Percentiles rank a stretch among this genome's conserved stretches.
Evolutionary conservation across 148 eudicot genomes (phyloP).

Genomic region (Camellia granthamiana): DNA sequence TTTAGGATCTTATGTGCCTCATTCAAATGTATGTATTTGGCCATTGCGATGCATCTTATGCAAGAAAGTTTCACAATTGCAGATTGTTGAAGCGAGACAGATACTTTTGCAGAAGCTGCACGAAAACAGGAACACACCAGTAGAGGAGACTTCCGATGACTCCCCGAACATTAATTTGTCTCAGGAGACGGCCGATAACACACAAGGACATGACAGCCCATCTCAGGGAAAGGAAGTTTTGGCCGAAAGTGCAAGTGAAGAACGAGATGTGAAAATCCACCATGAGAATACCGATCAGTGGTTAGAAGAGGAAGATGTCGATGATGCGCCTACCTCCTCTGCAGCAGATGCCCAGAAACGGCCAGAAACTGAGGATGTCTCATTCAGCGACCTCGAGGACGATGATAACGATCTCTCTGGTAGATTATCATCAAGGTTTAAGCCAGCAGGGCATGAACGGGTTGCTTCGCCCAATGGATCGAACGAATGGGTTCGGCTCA

Average conservation of each 20-base stretch:
- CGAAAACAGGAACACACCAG: slow-evolving; percentile 31
- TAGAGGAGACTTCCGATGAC: slow-evolving; percentile 29
- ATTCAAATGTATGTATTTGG: too few relatives aligned
- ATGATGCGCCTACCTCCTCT: slow-evolving; percentile 8
- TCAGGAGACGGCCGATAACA: slow-evolving; percentile 8
- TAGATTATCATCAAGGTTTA: slow-evolving; percentile 26
- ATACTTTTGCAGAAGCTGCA: slow-evolving; percentile 42
- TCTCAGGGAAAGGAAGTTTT: slow-evolving; percentile 10
- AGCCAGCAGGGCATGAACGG: slow-evolving; percentile 19
- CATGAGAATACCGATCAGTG: slow-evolving; percentile 7
- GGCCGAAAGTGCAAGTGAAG: slow-evolving; percentile 11
- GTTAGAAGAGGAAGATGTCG: slow-evolving; percentile 20
- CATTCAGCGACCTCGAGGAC: slow-evolving; percentile 73
- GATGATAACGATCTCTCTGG: slow-evolving; percentile 41
- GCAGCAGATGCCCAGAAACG: slow-evolving; percentile 17
- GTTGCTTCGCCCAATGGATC: slow-evolving; percentile 48
- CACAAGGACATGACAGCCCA: slow-evolving; percentile 11
- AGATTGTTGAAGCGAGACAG: slow-evolving; percentile 58
- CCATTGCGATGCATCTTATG: neutral
- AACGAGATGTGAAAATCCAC: slow-evolving; percentile 18
- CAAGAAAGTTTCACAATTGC: slow-evolving; percentile 15
- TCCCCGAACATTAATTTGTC: slow-evolving; percentile 19
- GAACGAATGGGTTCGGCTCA: slow-evolving; percentile 55
- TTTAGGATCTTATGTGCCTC: too few relatives aligned
- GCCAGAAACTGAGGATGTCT: slow-evolving; percentile 44